Base-by-base conservation (phyloP, 2,329 filamentous ascomycete genomes). In the Monosporascus sp. region DNA sequence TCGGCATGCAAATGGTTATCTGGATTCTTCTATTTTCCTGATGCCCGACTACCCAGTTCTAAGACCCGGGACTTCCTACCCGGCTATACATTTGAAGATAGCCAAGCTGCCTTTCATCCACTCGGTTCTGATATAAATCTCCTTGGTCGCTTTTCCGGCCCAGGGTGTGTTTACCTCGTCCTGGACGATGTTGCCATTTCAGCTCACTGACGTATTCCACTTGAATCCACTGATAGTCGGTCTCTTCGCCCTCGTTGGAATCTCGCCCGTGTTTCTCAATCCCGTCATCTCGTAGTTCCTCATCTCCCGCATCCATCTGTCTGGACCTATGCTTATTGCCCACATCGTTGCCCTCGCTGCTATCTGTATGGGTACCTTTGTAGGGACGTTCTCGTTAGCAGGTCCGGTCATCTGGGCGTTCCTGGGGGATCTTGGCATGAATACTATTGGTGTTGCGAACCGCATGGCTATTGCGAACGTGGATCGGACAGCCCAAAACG, bases 41-140 rank as follows among this genome's bases (percentile, higher is more conserved):
- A 87, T 94, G 85, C 89, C 89, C 0, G 88, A 92, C 66, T 94
- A 94, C 60, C 90, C 89, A 0, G 79, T 81, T 2, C 87, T 87
- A 4, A 92, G 91, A 64, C 84, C 82, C 0, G 81, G 82, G 0
- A 69, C 87, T 15, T 82, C 81, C 55, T 93, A 92, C 66, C 78
- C 82, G 56, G 72, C 74, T 1, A 82, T 89, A 57, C 74, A 93
- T 3, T 79, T 76, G 68, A 81, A 78, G 31, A 90, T 93, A 24
- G 63, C 84, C 2, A 69, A 77, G 26, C 81, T 93, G 69, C 71
- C 89, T 43, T 70, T 81, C 48, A 80, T 77, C 4, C 78, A 91
- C 48, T 87, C 89, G 0, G 71, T 88, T 1, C 77, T 94, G 0
- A 78, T 88, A 0, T 88, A 93, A 65, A 80, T 84, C 0, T 86